A percentile compares a stretch with the other conserved stretches of the same genome.
Evolutionary conservation across 2,329 filamentous ascomycete genomes (phyloP).

Genomic region (Fusarium longipes): DNA sequence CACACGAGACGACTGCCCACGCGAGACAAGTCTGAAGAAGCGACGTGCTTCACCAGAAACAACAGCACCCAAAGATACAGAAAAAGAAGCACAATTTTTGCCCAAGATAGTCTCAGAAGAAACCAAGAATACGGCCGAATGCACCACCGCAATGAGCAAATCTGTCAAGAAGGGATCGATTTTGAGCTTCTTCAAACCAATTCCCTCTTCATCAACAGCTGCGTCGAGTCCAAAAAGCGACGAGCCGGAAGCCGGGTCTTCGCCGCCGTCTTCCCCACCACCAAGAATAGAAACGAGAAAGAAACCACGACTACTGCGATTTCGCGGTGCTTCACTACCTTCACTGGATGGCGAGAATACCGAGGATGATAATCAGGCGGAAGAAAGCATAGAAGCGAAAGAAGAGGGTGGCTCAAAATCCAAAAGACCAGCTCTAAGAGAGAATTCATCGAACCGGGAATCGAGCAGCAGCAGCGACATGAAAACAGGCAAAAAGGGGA

Average conservation of each 20-base stretch:
- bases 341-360: conserved; percentile 12
- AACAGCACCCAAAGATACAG: not conserved
- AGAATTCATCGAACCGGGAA: conserved; percentile 9
- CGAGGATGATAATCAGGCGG: not conserved
- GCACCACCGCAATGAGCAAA: not conserved
- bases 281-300: conserved; percentile 17
- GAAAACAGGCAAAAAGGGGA: conserved; percentile 36
- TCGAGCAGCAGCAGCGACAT: conserved; percentile 8
- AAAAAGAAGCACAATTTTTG: not conserved
- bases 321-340: conserved; percentile 41
- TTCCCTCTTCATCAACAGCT: conserved; percentile 24
- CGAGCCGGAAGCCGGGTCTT: conserved; percentile 27
- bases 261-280: conserved; percentile 41
- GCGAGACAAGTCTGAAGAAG: conserved; percentile 42
- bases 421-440: not conserved
- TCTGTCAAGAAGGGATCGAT: conserved; percentile 52
- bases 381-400: not conserved
- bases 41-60: conserved; percentile 20
- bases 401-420: not conserved
- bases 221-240: conserved; percentile 30
- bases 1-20: conserved; percentile 43
- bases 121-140: not conserved
- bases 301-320: conserved; percentile 48
- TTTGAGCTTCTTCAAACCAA: conserved; percentile 56
- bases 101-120: not conserved